Evolutionary conservation across 2,329 filamentous ascomycete species (phyloP), one percentile per base, ranked within the genome.

Genomic region (Westerdykella aurantiaca): DNA sequence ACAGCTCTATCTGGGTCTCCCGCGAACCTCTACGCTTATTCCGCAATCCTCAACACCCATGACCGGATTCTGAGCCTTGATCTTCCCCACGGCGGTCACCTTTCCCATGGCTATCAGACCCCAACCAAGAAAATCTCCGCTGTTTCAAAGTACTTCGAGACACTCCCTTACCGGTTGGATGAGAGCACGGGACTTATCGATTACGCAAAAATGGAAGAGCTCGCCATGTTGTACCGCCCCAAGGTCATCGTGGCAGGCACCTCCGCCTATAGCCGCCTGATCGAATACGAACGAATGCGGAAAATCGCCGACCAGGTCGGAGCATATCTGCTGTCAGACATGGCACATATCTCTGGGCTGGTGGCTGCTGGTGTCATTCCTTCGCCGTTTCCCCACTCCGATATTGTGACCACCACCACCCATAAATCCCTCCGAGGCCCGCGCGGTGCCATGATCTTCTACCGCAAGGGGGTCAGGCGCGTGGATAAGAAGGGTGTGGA

Each of bases 371-470:
- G 84, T 59, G 93, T 96, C 57, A 93, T 97, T 66, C 88, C 90
- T 51, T 90, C 88, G 39, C 93, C 93, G 37, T 98, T 98, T 76
- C 77, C 82, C 52, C 77, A 95, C 70, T 91, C 93, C 55, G 93
- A 98, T 67, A 85, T 98, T 45, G 93, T 98, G 59, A 98, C 93
- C 51, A 98, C 93, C 51, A 98, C 93, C 50, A 98, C 93, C 38
- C 93, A 98, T 83, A 98, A 98, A 81, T 96, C 90, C 44, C 86
- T 98, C 58, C 89, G 93, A 72, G 93, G 93, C 47, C 93, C 93
- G 47, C 88, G 93, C 69, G 93, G 93, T 64, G 93, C 93, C 68
- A 98, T 98, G 93, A 98, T 98, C 75, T 98, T 98, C 82, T 98
- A 90, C 83, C 88, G 93, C 72, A 96, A 95, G 78, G 93, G 93